Percentiles rank a stretch among this genome's conserved stretches.
phyloP scores from a whole-genome alignment of 208 protist genomes.

The Acanthamoeba royreba region DNA sequence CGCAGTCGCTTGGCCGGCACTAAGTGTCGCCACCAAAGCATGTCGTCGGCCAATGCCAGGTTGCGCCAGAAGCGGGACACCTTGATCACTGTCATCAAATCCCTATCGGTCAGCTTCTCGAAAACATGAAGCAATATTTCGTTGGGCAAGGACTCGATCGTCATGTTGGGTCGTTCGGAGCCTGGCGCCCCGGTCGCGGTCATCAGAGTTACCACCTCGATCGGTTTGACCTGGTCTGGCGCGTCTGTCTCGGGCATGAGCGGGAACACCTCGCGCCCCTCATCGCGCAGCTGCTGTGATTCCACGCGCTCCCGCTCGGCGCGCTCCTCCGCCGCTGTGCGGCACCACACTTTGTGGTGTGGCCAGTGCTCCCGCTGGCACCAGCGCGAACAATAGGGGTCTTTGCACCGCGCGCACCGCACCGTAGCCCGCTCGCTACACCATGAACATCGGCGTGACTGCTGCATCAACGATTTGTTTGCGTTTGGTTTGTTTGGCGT shows the following conservation, averaged over 20 bases:
- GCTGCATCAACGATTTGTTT: neutral
- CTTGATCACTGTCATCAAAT: neutral
- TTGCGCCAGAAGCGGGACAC: neutral
- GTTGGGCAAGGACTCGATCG: neutral
- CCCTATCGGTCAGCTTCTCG: neutral
- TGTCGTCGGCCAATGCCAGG: neutral
- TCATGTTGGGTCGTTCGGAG: neutral
- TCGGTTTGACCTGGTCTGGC: neutral
- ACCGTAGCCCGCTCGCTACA: neutral
- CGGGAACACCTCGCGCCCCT: neutral
- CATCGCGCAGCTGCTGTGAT: neutral
- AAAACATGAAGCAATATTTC: neutral
- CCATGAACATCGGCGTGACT: neutral
- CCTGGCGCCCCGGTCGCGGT: too few relatives aligned
- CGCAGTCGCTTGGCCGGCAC: neutral
- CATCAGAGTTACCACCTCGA: neutral
- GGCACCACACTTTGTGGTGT: neutral
- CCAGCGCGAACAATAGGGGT: neutral
- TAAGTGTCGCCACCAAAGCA: neutral
- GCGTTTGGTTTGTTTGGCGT: neutral
- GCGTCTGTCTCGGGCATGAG: neutral
- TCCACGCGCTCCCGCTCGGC: neutral
- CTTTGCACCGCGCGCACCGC: neutral
- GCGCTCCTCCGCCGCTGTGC: neutral
- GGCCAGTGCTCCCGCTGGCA: neutral